phyloP scores from a whole-genome alignment of 1,284 basidiomycete genomes.

The Fomitopsis schrenkii region DNA sequence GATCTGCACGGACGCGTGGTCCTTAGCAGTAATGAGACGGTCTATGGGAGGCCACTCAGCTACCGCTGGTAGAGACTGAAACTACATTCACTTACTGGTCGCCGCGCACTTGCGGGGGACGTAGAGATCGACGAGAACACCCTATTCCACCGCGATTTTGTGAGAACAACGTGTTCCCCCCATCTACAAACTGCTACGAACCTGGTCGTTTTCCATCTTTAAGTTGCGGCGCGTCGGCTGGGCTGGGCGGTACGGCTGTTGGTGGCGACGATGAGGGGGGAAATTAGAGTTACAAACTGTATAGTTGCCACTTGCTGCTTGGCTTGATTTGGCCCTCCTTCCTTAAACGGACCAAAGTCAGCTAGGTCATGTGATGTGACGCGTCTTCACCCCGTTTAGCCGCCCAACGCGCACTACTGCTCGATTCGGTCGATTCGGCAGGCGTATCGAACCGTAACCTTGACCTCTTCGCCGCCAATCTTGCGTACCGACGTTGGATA shows the following conservation, averaged over 20 bases:
- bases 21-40: slow-evolving; percentile 97
- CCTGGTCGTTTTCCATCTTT: slow-evolving; percentile 81
- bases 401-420: slow-evolving; percentile 3
- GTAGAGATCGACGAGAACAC: slow-evolving; percentile 99
- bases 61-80: neutral
- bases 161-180: slow-evolving; percentile 8
- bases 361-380: slow-evolving; percentile 14
- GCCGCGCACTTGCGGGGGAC: slow-evolving; percentile 99
- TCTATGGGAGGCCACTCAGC: slow-evolving; percentile 39
- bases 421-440: neutral
- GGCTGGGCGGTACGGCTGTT: slow-evolving; percentile 21
- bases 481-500: neutral
- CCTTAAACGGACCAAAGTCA: slow-evolving; percentile 11
- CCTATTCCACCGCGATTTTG: slow-evolving; percentile 44
- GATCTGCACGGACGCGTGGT: slow-evolving; percentile 98
- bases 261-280: slow-evolving; percentile 7
- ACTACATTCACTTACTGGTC: slow-evolving; percentile 64
- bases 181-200: slow-evolving; percentile 24
- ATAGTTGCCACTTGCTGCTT: slow-evolving; percentile 28
- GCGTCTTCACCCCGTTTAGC: slow-evolving; percentile 9
- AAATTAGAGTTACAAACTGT: slow-evolving; percentile 30
- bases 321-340: slow-evolving; percentile 1
- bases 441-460: neutral
- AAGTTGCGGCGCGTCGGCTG: slow-evolving; percentile 23
- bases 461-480: neutral